Percentiles rank a stretch among this genome's conserved stretches.
Evolutionary conservation across 768 basidiomycete genomes (phyloP).

Genomic region (Tremella fuciformis): DNA sequence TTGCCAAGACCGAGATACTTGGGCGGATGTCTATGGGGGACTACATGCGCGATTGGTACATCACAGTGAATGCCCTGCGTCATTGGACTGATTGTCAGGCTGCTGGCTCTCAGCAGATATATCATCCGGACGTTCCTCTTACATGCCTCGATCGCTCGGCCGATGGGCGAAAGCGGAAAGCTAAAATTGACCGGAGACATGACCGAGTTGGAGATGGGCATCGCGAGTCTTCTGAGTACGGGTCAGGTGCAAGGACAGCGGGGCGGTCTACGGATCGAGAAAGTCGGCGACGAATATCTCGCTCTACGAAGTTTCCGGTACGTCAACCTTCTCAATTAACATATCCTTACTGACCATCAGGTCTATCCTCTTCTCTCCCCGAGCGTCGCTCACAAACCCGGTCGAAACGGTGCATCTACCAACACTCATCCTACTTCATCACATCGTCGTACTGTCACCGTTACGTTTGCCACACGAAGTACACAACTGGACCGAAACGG

Average conservation of each 20-base stretch:
- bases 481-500: slow-evolving; percentile 91
- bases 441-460: slow-evolving; percentile 86
- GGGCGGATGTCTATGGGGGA: slow-evolving; percentile 70
- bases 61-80: not conserved
- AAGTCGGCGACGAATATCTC: slow-evolving; percentile 81
- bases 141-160: slow-evolving; percentile 88
- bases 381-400: slow-evolving; percentile 63
- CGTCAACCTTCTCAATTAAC: slow-evolving; percentile 30
- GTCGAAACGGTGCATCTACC: slow-evolving; percentile 73
- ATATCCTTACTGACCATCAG: slow-evolving; percentile 53
- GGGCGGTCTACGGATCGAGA: slow-evolving; percentile 67
- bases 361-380: slow-evolving; percentile 85
- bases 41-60: slow-evolving; percentile 68
- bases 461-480: slow-evolving; percentile 71
- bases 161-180: slow-evolving; percentile 87
- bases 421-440: slow-evolving; percentile 75
- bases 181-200: slow-evolving; percentile 92
- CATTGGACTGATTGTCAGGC: slow-evolving; percentile 28
- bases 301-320: slow-evolving; percentile 82
- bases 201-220: slow-evolving; percentile 90
- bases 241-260: slow-evolving; percentile 54
- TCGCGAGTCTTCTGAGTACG: slow-evolving; percentile 69
- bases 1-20: slow-evolving; percentile 74
- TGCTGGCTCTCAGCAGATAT: slow-evolving; percentile 62
- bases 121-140: slow-evolving; percentile 82